Percentiles rank a stretch among this genome's conserved stretches.
Evolutionary conservation across 108 stramenopile species (phyloP).

Genomic region (Chaetoceros muelleri): DNA sequence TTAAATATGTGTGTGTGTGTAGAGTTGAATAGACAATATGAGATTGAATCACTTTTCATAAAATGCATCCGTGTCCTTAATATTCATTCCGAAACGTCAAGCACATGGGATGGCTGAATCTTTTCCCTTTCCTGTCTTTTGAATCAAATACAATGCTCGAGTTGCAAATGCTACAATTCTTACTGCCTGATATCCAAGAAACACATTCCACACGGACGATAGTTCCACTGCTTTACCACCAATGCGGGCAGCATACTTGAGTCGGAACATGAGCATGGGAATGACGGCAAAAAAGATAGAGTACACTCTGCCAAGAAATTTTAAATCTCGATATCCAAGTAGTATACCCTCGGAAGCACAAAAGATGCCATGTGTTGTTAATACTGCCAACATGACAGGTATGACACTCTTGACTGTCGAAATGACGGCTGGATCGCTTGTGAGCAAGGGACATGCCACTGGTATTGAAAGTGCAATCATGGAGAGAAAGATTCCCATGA

Average conservation of each 20-base stretch:
- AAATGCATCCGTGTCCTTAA: not conserved
- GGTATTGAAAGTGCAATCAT: conserved; percentile 56
- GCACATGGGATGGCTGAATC: not conserved
- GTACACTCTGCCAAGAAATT: conserved; percentile 63
- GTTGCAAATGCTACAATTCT: not conserved
- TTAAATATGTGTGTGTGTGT: no score
- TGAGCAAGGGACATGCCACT: conserved; percentile 48
- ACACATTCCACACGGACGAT: conserved; percentile 58
- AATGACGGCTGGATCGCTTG: conserved; percentile 52
- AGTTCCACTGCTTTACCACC: conserved; percentile 37
- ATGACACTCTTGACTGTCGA: conserved; percentile 44
- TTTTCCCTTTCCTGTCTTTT: not conserved
- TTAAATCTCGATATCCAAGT: conserved; percentile 70
- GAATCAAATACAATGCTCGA: not conserved
- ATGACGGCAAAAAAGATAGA: conserved; percentile 54
- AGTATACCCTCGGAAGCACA: conserved; percentile 61
- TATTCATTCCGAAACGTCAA: not conserved
- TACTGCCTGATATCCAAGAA: conserved; percentile 41
- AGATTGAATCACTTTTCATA: not conserved
- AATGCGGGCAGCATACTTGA: conserved; percentile 48
- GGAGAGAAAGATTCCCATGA: conserved; percentile 32
- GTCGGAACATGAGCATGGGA: conserved; percentile 59
- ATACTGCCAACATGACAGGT: conserved; percentile 44
- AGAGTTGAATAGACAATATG: not conserved
- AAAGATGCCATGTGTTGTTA: conserved; percentile 51